Evolutionary conservation across 768 basidiomycete genomes (phyloP).

Genomic region (Lyophyllum decastes): DNA sequence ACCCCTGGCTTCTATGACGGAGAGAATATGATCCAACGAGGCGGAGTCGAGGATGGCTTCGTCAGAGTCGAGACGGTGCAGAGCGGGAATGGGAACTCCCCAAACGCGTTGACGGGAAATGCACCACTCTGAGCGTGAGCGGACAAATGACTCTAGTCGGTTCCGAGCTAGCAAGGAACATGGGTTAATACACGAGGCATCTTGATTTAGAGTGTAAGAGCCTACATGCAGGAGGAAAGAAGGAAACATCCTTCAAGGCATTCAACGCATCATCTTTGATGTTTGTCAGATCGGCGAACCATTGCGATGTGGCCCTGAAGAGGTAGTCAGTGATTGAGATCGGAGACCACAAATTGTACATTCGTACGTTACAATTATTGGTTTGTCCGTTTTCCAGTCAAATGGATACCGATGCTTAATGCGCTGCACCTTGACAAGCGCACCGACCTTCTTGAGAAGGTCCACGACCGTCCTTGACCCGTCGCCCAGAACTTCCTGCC

Average conservation of each 20-base stretch:
- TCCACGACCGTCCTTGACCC: slow-evolving; percentile 70
- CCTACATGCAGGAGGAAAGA: slow-evolving; percentile 76
- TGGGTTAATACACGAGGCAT: background rate
- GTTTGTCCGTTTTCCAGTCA: slow-evolving; percentile 94
- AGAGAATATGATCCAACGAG: slow-evolving; percentile 75
- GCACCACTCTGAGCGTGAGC: slow-evolving; percentile 95
- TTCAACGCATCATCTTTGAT: slow-evolving; percentile 78
- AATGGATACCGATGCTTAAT: slow-evolving; percentile 92
- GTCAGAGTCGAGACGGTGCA: slow-evolving; percentile 67
- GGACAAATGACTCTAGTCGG: slow-evolving; percentile 86
- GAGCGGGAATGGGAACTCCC: slow-evolving; percentile 94
- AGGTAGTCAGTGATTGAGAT: background rate
- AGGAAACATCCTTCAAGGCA: slow-evolving; percentile 69
- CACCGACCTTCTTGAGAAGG: slow-evolving; percentile 55
- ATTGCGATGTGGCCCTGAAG: slow-evolving; percentile 87
- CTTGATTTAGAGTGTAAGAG: slow-evolving; percentile 1
- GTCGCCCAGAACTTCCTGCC: slow-evolving; percentile 70
- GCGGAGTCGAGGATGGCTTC: slow-evolving; percentile 62
- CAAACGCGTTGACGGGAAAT: slow-evolving; percentile 97
- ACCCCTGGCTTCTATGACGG: slow-evolving; percentile 71
- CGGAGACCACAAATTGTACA: background rate
- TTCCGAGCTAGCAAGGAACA: slow-evolving; percentile 68
- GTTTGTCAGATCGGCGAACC: slow-evolving; percentile 91
- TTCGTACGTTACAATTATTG: slow-evolving; percentile 85
- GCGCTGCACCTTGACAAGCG: slow-evolving; percentile 65